phyloP scores from a whole-genome alignment of 306 rosid species.

The Leucaena leucocephala region DNA sequence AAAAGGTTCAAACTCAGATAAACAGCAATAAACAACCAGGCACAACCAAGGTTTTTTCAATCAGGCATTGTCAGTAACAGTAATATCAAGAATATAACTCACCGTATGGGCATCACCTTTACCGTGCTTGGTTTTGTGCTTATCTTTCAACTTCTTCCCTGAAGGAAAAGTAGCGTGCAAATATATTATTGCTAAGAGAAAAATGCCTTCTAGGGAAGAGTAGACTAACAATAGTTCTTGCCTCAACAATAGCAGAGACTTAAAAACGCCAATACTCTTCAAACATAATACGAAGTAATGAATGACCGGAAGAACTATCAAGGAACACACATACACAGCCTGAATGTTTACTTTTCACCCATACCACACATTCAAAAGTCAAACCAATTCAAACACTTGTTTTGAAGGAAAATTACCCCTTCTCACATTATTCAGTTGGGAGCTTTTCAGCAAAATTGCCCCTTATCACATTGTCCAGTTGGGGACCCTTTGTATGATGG shows the following conservation, averaged over 20 bases:
- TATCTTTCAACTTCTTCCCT: constrained; percentile 80
- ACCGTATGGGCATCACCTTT: constrained; percentile 56
- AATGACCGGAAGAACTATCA: neutral
- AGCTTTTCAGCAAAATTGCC: neutral
- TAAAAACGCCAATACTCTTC: neutral
- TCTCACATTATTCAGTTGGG: constrained; percentile 2
- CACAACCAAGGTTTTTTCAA: constrained; percentile 10
- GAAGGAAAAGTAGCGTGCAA: constrained; percentile 34
- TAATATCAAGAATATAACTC: constrained; percentile 42
- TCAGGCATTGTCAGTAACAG: constrained; percentile 5
- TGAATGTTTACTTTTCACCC: constrained; percentile 1
- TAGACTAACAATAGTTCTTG: constrained; percentile 11
- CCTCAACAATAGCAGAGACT: constrained; percentile 1
- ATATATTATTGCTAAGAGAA: constrained; percentile 19
- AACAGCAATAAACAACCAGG: constrained; percentile 20
- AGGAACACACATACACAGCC: neutral
- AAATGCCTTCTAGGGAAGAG: constrained; percentile 3
- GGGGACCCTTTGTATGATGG: neutral
- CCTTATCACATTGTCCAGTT: constrained; percentile 2
- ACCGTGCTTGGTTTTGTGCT: constrained; percentile 56
- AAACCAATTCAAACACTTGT: constrained; percentile 18
- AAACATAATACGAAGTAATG: constrained; percentile 7
- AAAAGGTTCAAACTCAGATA: constrained; percentile 11
- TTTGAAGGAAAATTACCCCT: constrained; percentile 12
- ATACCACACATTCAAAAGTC: neutral